Evolutionary conservation across 495 filamentous ascomycete species (phyloP).

Genomic region (Tuber calosporum): DNA sequence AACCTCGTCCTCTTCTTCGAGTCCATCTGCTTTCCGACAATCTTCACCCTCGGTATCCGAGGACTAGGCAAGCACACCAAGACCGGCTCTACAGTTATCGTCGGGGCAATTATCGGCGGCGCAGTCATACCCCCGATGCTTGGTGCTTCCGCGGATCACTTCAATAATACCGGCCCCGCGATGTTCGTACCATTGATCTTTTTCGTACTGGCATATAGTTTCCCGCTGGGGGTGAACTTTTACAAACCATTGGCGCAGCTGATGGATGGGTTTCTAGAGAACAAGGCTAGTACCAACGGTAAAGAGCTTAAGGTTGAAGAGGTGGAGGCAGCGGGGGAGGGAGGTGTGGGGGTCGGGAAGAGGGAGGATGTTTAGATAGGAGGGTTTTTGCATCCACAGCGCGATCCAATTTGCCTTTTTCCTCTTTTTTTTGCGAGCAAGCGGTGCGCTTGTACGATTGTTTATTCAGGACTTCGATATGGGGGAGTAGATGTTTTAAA

Average conservation of each 20-base stretch:
- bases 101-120: conserved; percentile 54
- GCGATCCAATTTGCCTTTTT: background rate
- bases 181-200: conserved; percentile 56
- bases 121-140: conserved; percentile 51
- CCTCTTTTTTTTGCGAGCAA: background rate
- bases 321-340: conserved; percentile 11
- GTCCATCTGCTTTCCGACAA: conserved; percentile 57
- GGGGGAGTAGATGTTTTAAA: background rate
- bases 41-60: conserved; percentile 56
- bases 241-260: conserved; percentile 47
- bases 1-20: conserved; percentile 57
- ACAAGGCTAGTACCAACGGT: conserved; percentile 45
- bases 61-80: conserved; percentile 57
- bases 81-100: conserved; percentile 52
- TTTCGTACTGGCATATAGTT: conserved; percentile 54
- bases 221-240: conserved; percentile 54
- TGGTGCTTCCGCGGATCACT: conserved; percentile 49
- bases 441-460: background rate
- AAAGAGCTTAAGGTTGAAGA: conserved; percentile 39
- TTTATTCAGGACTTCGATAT: background rate
- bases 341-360: conserved; percentile 19
- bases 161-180: conserved; percentile 48
- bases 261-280: conserved; percentile 50
- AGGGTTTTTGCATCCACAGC: background rate
- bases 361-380: conserved; percentile 9